phyloP scores from a whole-genome alignment of 257 asterid species.

The Fraxinus excelsior region DNA sequence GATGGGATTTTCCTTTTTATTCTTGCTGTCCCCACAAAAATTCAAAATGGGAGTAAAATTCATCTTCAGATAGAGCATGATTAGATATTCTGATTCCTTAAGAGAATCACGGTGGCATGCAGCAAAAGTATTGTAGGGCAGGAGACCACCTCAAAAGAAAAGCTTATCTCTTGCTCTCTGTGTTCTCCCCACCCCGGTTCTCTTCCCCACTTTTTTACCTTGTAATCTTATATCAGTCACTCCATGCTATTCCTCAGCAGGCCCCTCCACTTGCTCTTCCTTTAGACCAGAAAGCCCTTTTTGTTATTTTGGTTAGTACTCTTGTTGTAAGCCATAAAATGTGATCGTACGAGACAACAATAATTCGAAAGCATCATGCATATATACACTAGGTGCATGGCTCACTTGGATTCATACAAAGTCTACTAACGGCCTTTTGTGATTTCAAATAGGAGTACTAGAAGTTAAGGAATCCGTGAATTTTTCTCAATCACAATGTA shows the following conservation, averaged over 20 bases:
- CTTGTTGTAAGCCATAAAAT: conserved; percentile 5
- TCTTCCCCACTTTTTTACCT: background rate
- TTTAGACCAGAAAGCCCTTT: conserved; percentile 29
- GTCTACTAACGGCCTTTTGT: background rate
- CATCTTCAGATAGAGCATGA: too few relatives aligned
- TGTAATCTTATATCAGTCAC: conserved; percentile 5
- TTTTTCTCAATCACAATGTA: background rate
- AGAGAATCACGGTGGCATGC: conserved; percentile 1
- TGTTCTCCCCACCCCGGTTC: too few relatives aligned
- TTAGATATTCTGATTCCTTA: conserved; percentile 31
- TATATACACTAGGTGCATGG: background rate
- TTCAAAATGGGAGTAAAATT: too few relatives aligned
- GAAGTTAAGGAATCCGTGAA: too few relatives aligned
- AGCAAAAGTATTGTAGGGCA: conserved; percentile 10
- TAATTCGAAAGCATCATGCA: background rate
- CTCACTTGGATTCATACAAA: background rate
- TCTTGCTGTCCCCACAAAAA: too few relatives aligned
- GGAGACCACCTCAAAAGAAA: background rate
- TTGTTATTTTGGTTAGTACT: background rate
- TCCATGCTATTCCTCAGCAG: too few relatives aligned
- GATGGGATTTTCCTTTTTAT: background rate
- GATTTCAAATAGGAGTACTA: background rate
- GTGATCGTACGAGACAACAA: background rate
- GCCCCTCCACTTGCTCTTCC: conserved; percentile 14
- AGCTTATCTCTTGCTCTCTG: conserved; percentile 15